Conservation (phyloP, 78 protist genomes). For the Dictyostelium capitatum region DNA sequence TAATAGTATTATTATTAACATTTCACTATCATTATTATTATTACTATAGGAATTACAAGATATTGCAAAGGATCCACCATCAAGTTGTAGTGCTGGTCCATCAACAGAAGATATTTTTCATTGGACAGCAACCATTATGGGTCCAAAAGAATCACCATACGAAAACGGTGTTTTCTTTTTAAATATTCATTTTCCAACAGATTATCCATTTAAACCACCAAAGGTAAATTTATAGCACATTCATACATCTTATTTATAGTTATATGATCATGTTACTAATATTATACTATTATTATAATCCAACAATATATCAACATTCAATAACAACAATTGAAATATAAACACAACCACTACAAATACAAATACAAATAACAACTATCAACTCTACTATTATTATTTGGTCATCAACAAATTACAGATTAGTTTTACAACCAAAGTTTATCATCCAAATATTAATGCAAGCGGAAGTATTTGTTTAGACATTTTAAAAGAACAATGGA, state of each 20-base stretch:
- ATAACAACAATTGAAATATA: neutral
- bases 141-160: constrained; percentile 95
- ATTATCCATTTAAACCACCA: constrained; percentile 99
- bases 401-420: constrained; percentile 48
- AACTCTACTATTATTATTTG: too few species aligned
- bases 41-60: constrained; percentile 92
- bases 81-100: constrained; percentile 97
- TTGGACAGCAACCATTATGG: constrained; percentile 98
- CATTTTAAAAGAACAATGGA: constrained; percentile 98
- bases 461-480: constrained; percentile 98
- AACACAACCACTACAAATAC: neutral
- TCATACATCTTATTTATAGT: neutral
- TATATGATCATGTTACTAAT: neutral
- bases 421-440: constrained; percentile 94
- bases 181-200: constrained; percentile 95
- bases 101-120: constrained; percentile 93
- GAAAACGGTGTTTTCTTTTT: constrained; percentile 94
- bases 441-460: constrained; percentile 98
- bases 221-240: constrained; percentile 68
- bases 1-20: too few species aligned
- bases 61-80: constrained; percentile 95
- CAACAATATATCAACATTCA: neutral
- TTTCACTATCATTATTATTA: too few species aligned
- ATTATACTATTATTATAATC: neutral
- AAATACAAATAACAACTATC: too few species aligned